Conservation (phyloP, 164 flowering plant genomes). For the Hamamelis virginiana region DNA sequence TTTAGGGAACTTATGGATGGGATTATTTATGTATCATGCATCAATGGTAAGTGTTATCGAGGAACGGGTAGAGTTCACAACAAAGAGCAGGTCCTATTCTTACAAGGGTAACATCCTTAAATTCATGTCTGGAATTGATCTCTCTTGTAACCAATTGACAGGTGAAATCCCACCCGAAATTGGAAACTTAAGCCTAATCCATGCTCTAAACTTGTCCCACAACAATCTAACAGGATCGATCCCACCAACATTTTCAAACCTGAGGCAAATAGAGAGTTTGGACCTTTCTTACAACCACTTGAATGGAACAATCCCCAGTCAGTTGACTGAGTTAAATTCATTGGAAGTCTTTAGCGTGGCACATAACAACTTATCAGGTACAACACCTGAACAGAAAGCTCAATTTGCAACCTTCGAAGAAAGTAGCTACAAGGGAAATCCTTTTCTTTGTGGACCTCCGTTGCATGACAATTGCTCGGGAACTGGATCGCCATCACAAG, state of each 20-base stretch:
- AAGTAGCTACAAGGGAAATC: background rate
- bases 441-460: constrained; percentile 10
- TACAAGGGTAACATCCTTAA: background rate
- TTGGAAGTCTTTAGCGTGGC: background rate
- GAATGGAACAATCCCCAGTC: background rate
- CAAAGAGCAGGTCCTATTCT: background rate
- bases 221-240: constrained; percentile 5
- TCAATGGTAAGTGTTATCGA: background rate
- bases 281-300: constrained; percentile 14
- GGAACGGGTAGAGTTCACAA: background rate
- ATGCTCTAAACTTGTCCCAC: background rate
- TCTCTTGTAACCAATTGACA: constrained; percentile 5
- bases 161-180: constrained; percentile 6
- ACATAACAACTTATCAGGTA: constrained; percentile 1
- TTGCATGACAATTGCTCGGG: background rate
- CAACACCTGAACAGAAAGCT: background rate
- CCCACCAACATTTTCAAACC: background rate
- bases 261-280: background rate
- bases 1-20: background rate
- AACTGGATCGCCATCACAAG: background rate
- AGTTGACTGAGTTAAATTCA: background rate
- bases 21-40: background rate
- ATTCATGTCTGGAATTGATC: background rate
- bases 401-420: background rate
- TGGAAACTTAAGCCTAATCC: background rate